Evolutionary conservation across 1,139 yeast species (phyloP), one percentile per base, ranked within the genome.

Genomic region (Scheffersomyces parashehatae): DNA sequence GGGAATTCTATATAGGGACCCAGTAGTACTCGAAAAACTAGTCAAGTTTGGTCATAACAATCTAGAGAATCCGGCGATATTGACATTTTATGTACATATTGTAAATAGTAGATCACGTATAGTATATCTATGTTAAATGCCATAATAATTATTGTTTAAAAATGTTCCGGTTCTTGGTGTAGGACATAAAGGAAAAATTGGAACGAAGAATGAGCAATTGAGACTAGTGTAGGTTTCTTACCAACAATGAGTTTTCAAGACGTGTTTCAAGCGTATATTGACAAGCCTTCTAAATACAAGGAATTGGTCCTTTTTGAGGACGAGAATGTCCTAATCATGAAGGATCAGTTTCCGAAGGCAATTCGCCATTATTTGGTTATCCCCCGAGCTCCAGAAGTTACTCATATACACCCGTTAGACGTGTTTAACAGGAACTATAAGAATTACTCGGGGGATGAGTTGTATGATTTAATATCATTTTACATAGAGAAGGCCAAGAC

Each of bases 291-390:
- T 4, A 45, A 44, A 13, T 36, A 33, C 20, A 40, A 35, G 30
- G 61, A 59, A 4, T 46, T 55, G 2, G 59, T 65, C 1, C 49
- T 83, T 1, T 79, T 59, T 49, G 59, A 66, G 41, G 85, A 85
- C 47, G 77, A 75, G 0, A 62, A 76, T 20, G 83, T 74, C 9
- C 77, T 82, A 3, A 78, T 87, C 1, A 68, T 88, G 15, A 64
- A 65, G 38, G 95, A 88, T 58, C 60, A 60, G 38, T 88, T 68
- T 56, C 89, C 93, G 12, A 88, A 88, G 58, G 67, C 91, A 1
- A 53, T 66, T 12, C 67, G 79, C 24, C 96, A 88, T 58, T 73
- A 75, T 48, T 65, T 88, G 39, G 68, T 88, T 2, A 61, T 88
- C 28, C 91, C 95, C 1, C 66, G 83, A 45, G 67, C 70, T 40